Percentiles rank a stretch among this genome's conserved stretches.
These are phyloP conservation scores for Phytophthora multivora DNA, from an alignment of 352 stramenopile species.

Conservation along the genomic window DNA sequence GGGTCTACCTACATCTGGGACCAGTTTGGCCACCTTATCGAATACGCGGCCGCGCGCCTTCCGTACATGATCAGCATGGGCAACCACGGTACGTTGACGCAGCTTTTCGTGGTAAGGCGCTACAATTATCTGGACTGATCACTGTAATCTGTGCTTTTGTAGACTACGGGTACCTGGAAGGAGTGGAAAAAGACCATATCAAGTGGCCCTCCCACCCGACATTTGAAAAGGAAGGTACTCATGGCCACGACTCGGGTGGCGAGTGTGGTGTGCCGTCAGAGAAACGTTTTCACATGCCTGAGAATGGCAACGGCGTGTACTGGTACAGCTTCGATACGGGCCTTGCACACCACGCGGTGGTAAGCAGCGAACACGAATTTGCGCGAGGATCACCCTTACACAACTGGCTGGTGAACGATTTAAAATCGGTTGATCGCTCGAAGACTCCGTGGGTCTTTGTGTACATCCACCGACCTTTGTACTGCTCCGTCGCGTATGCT, in stretches of 20 bases:
- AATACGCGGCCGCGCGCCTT: constrained; percentile 69
- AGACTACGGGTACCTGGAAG: constrained; percentile 59
- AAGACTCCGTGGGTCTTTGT: constrained; percentile 67
- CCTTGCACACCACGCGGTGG: constrained; percentile 52
- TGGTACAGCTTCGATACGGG: constrained; percentile 70
- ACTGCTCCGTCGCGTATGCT: constrained; percentile 51
- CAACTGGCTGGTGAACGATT: constrained; percentile 58
- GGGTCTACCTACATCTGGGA: constrained; percentile 84
- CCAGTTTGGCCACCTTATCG: constrained; percentile 81
- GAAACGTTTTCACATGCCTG: constrained; percentile 80
- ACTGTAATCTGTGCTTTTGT: not conserved
- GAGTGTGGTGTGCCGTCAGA: constrained; percentile 87
- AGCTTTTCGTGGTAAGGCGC: not conserved
- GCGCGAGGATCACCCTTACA: constrained; percentile 43
- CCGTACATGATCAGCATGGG: constrained; percentile 79
- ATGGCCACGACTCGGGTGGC: constrained; percentile 64
- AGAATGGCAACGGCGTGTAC: constrained; percentile 57
- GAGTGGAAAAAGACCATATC: constrained; percentile 26
- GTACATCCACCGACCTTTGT: constrained; percentile 65
- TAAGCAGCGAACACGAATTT: constrained; percentile 68
- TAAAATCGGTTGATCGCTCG: constrained; percentile 51
- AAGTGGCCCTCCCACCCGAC: constrained; percentile 37
- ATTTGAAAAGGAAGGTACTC: constrained; percentile 38
- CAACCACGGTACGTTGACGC: constrained; percentile 43
- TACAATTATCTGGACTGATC: not conserved